Conservation (phyloP, 1,284 basidiomycete genomes). For the Xanthoconium separans region DNA sequence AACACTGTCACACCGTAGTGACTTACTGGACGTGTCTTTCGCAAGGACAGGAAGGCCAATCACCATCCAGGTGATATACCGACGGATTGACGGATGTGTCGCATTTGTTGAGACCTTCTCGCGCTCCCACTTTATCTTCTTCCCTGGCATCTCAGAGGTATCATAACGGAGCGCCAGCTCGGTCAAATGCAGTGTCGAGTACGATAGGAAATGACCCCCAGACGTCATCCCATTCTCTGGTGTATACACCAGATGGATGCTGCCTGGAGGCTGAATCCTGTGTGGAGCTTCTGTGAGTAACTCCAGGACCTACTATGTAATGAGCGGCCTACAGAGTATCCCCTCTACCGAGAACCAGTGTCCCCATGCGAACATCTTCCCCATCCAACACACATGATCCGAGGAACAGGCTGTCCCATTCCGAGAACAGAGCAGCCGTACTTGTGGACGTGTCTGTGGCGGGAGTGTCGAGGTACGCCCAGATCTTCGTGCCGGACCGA, state of each 20-base stretch:
- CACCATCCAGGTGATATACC: not conserved
- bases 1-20: no score
- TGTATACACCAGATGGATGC: conserved; percentile 2
- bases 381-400: not conserved
- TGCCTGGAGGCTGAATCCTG: conserved; percentile 6
- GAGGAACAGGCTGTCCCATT: no score
- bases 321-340: not conserved
- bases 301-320: no score
- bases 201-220: conserved; percentile 5
- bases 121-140: not conserved
- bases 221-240: not conserved
- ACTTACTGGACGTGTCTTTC: no score
- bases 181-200: no score
- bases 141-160: no score
- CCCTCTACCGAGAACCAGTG: not conserved
- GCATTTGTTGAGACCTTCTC: not conserved
- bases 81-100: not conserved
- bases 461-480: not conserved
- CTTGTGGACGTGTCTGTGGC: no score
- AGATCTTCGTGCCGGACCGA: not conserved
- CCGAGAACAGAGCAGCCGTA: no score
- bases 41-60: no score
- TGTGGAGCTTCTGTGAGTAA: not conserved
- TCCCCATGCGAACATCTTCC: not conserved
- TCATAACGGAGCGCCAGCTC: no score